A percentile compares a stretch with the other conserved stretches of the same genome.
Conservation (phyloP, 345 rosid genomes). For the Trapa bicornis region DNA sequence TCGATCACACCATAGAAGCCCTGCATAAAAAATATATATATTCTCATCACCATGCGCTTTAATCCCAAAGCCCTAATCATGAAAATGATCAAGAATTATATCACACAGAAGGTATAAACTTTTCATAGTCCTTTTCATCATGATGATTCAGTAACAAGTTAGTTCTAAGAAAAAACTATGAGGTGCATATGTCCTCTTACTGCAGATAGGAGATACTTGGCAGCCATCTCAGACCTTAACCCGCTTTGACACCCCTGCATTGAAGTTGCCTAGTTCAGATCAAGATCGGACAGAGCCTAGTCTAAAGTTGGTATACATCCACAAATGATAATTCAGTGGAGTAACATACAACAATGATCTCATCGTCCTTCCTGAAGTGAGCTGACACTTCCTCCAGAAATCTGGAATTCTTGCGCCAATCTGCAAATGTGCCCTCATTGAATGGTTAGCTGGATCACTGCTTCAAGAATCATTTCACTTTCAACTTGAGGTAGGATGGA, state of each 20-base stretch:
- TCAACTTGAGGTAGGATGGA: not conserved
- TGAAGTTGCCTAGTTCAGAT: not conserved
- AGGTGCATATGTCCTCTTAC: constrained; percentile 26
- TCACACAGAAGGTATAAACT: not conserved
- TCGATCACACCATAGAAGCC: constrained; percentile 53
- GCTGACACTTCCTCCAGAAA: constrained; percentile 51
- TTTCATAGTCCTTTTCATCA: not conserved
- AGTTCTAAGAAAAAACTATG: not conserved
- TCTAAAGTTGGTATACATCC: not conserved
- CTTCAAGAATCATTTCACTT: not conserved
- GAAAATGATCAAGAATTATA: no score
- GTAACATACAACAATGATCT: constrained; percentile 61
- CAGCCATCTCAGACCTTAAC: constrained; percentile 65
- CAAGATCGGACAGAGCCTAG: not conserved
- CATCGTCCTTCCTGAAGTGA: constrained; percentile 57
- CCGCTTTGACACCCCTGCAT: constrained; percentile 74
- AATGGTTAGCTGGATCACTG: not conserved
- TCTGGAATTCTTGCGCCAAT: constrained; percentile 52
- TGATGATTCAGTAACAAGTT: not conserved
- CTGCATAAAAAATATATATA: constrained; percentile 19
- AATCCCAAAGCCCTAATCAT: no score
- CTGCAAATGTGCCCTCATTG: constrained; percentile 18
- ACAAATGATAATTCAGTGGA: not conserved
- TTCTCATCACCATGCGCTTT: no score
- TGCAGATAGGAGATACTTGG: constrained; percentile 54